phyloP scores from a whole-genome alignment of 2,329 filamentous ascomycete genomes.

The Byssochlamys sp. region DNA sequence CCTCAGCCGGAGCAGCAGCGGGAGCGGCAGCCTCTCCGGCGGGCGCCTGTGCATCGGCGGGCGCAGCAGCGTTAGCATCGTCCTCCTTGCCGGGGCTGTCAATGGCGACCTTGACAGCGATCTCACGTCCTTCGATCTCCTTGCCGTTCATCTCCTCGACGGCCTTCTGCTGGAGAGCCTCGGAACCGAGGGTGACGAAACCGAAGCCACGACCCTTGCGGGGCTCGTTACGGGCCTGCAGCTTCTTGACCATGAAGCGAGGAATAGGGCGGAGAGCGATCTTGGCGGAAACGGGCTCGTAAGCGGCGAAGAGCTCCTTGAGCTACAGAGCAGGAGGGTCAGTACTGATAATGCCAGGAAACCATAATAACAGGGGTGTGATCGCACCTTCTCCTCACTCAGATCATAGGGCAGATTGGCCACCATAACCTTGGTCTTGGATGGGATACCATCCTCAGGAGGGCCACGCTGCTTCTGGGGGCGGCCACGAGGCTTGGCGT shows the following conservation, averaged over 20 bases:
- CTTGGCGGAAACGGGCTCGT: constrained; percentile 89
- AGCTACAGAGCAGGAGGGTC: constrained; percentile 68
- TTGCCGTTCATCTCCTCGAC: constrained; percentile 98
- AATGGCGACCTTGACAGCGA: constrained; percentile 98
- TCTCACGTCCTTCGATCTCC: constrained; percentile 96
- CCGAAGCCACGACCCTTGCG: constrained; percentile 99
- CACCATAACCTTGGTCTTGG: constrained; percentile 99
- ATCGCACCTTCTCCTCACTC: constrained; percentile 82
- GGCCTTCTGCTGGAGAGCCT: constrained; percentile 95
- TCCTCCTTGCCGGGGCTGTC: constrained; percentile 99
- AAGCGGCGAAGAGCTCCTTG: constrained; percentile 90
- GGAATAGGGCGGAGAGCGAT: constrained; percentile 97
- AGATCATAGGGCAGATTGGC: constrained; percentile 98
- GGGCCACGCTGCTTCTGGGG: constrained; percentile 78
- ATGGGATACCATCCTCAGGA: constrained; percentile 91
- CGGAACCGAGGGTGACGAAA: constrained; percentile 89
- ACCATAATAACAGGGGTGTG: constrained; percentile 1
- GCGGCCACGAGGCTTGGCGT: constrained; percentile 39
- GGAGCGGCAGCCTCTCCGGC: constrained; percentile 16
- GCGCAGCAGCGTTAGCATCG: constrained; percentile 42
- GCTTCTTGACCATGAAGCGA: constrained; percentile 99
- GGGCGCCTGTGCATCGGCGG: constrained; percentile 12
- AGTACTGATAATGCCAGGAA: constrained; percentile 9
- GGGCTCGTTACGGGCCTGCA: constrained; percentile 91
- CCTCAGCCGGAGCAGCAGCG: constrained; percentile 33